Percentiles rank a stretch among this genome's conserved stretches.
Conservation (phyloP, 768 basidiomycete species). For the Baorangia bicolor region DNA sequence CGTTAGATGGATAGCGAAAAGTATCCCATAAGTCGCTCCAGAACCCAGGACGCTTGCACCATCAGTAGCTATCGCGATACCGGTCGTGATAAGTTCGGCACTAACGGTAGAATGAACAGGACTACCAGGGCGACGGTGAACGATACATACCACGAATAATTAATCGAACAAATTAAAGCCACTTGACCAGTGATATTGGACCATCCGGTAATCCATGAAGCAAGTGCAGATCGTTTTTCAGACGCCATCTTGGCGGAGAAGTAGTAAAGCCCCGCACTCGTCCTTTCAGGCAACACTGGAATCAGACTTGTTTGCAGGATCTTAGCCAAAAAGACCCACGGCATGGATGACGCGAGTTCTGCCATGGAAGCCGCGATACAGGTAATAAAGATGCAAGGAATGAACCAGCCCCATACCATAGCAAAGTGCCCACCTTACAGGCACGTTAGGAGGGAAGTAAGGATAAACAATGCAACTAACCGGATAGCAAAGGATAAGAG, state of each 20-base stretch:
- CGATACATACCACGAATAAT: constrained; percentile 17
- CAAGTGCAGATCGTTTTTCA: constrained; percentile 23
- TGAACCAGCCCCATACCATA: not conserved
- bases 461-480: too few relatives aligned
- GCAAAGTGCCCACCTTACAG: too few relatives aligned
- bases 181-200: constrained; percentile 25
- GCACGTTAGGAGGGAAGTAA: not conserved
- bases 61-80: constrained; percentile 20
- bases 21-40: constrained; percentile 21
- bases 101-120: not conserved
- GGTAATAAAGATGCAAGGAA: constrained; percentile 1
- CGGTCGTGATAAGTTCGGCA: constrained; percentile 18
- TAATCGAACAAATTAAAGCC: constrained; percentile 20
- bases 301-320: not conserved
- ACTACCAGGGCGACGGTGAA: not conserved
- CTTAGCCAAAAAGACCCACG: not conserved
- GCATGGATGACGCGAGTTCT: constrained; percentile 1
- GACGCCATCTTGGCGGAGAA: too few relatives aligned
- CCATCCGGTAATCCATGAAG: constrained; percentile 28
- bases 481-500: too few relatives aligned
- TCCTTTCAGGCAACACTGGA: constrained; percentile 9
- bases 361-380: constrained; percentile 3
- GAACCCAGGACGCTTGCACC: constrained; percentile 13
- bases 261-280: constrained; percentile 28
- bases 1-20: constrained; percentile 15